Conservation (phyloP, 2,329 filamentous ascomycete genomes). For the Fusarium transvaalense region DNA sequence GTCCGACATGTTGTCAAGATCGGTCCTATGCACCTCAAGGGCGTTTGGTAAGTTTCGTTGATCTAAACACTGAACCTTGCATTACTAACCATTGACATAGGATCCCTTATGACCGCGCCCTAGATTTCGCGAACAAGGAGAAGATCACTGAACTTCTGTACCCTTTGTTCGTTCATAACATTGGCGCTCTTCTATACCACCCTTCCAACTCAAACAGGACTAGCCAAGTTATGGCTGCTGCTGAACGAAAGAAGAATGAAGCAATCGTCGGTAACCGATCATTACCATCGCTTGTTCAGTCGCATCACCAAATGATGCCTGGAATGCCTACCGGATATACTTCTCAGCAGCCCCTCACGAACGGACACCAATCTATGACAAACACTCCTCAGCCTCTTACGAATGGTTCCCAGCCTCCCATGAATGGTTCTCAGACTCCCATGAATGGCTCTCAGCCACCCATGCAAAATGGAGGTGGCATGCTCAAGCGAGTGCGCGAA, state of each 20-base stretch:
- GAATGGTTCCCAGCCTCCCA: constrained; percentile 35
- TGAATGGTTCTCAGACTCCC: constrained; percentile 23
- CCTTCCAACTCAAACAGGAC: constrained; percentile 87
- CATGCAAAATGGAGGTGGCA: constrained; percentile 72
- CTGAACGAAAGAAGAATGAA: constrained; percentile 82
- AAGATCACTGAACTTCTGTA: constrained; percentile 97
- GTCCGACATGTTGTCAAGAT: constrained; percentile 98
- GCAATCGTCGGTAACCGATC: constrained; percentile 67
- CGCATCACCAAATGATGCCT: constrained; percentile 52
- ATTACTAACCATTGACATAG: constrained; percentile 62
- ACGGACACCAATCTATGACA: constrained; percentile 23
- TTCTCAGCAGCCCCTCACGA: constrained; percentile 21
- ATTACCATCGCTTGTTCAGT: constrained; percentile 76
- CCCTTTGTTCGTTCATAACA: constrained; percentile 97
- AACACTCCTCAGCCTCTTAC: constrained; percentile 24
- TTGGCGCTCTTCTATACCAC: constrained; percentile 92
- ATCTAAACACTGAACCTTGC: constrained; percentile 17
- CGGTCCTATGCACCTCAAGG: constrained; percentile 98
- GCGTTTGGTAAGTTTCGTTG: constrained; percentile 80
- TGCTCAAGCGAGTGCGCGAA: constrained; percentile 63
- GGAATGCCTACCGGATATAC: constrained; percentile 24
- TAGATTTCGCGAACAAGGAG: constrained; percentile 99
- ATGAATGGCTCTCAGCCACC: constrained; percentile 32
- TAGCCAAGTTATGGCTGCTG: constrained; percentile 88
- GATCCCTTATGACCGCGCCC: constrained; percentile 97